Base-by-base conservation (phyloP, 2,329 filamentous ascomycete genomes). In the Cryphonectria carpinicola region DNA sequence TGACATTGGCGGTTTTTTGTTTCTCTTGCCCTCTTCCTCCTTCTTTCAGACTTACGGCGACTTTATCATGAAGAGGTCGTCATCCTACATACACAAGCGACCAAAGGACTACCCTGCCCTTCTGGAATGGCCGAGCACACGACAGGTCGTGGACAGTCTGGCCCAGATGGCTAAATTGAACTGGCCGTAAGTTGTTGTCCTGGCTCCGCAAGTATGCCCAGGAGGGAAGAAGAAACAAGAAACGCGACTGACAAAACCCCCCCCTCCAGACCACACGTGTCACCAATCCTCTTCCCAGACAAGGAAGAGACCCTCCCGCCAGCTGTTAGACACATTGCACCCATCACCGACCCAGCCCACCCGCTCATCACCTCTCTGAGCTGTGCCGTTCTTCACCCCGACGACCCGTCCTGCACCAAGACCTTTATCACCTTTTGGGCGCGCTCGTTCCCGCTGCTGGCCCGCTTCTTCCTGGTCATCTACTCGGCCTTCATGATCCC, bases 401-500 rank as follows among this genome's bases (percentile, higher is more conserved):
- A 88, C 25, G 93, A 97, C 76, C 95, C 95, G 1, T 97, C 93
- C 25, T 99, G 95, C 80, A 87, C 92, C 52, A 92, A 93, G 41
- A 97, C 93, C 3, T 97, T 95, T 79, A 83, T 98, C 62, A 93
- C 93, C 72, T 97, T 96, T 81, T 95, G 93, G 88, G 89, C 97
- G 70, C 88, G 89, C 69, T 91, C 93, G 1, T 96, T 97, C 80
- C 94, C 95, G 0, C 85, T 88, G 0, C 84, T 97, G 39, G 89
- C 92, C 8, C 92, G 93, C 71, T 88, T 96, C 83, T 92, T 96
- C 81, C 87, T 94, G 4, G 79, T 93, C 58, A 81, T 96, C 76
- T 94, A 93, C 80, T 88, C 90, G 4, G 86, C 90, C 39, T 85
- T 96, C 74, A 86, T 93, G 68, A 80, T 97, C 11, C 88, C 93